phyloP scores from a whole-genome alignment of 2,329 filamentous ascomycete species.

The Talaromyces piceae region DNA sequence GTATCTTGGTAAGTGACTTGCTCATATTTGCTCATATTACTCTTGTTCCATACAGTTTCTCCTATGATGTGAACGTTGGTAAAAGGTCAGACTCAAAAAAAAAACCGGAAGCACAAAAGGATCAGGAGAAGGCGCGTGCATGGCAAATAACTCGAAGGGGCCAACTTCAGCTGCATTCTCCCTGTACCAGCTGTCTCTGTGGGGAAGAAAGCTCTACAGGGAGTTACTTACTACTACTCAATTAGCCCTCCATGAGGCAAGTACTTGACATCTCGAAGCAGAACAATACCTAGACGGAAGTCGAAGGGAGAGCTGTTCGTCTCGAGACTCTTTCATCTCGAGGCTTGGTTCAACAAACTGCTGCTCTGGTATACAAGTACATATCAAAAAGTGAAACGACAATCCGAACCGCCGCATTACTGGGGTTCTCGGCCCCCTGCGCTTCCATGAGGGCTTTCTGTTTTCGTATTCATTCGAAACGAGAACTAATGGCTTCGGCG shows the following conservation, averaged over 20 bases:
- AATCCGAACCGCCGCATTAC: conserved; percentile 4
- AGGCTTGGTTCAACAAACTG: neutral
- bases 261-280: neutral
- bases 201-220: neutral
- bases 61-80: conserved; percentile 38
- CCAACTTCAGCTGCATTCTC: neutral
- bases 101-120: conserved; percentile 2
- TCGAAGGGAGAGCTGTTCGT: neutral
- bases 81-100: conserved; percentile 38
- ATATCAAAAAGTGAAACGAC: neutral
- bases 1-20: neutral
- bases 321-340: neutral
- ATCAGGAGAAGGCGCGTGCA: conserved; percentile 1
- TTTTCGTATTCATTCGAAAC: conserved; percentile 1
- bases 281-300: neutral
- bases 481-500: conserved; percentile 39
- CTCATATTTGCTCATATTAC: neutral
- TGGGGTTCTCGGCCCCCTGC: conserved; percentile 24
- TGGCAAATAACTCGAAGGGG: conserved; percentile 8
- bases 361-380: neutral
- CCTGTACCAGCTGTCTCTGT: neutral
- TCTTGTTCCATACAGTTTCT: conserved; percentile 16
- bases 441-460: conserved; percentile 27
- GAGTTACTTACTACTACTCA: neutral
- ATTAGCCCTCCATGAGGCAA: neutral